Conservation (phyloP, 257 asterid species). For the Eustoma russellianum region DNA sequence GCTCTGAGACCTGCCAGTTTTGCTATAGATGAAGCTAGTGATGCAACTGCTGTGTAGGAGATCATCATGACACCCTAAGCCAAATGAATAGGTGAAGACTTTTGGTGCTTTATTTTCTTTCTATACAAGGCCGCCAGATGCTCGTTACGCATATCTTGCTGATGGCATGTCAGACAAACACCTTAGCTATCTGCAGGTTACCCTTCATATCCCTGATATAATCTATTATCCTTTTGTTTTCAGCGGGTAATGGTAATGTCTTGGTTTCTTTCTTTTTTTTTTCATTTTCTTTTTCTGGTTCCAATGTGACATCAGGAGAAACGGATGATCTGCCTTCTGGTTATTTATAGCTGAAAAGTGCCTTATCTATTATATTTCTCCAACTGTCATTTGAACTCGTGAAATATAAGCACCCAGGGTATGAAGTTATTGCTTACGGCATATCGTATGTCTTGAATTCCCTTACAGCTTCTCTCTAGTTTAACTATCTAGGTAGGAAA, state of each 20-base stretch:
- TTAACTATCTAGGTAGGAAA: too few species aligned
- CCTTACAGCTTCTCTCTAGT: too few species aligned
- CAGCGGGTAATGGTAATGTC: background rate
- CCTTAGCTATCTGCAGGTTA: slow-evolving; percentile 38
- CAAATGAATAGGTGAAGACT: slow-evolving; percentile 24
- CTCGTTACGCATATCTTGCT: slow-evolving; percentile 21
- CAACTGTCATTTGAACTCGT: background rate
- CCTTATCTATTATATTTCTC: background rate
- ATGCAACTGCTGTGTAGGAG: slow-evolving; percentile 36
- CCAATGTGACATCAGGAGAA: background rate
- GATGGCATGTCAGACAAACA: slow-evolving; percentile 17
- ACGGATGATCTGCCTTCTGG: background rate
- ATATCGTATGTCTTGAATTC: too few species aligned
- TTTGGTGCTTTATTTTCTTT: slow-evolving; percentile 12
- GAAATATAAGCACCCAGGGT: background rate
- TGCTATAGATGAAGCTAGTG: slow-evolving; percentile 37
- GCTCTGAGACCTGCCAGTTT: slow-evolving; percentile 44
- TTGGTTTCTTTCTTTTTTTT: background rate
- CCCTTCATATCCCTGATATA: slow-evolving; percentile 8
- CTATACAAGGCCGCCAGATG: slow-evolving; percentile 13
- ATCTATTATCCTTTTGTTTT: background rate
- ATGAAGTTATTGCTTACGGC: background rate
- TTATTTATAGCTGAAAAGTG: background rate
- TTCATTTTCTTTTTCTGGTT: background rate
- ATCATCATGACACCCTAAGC: slow-evolving; percentile 11